Percentiles rank a stretch among this genome's conserved stretches.
Conservation (phyloP, 768 basidiomycete species). For the Podaxis carcinomalis region DNA sequence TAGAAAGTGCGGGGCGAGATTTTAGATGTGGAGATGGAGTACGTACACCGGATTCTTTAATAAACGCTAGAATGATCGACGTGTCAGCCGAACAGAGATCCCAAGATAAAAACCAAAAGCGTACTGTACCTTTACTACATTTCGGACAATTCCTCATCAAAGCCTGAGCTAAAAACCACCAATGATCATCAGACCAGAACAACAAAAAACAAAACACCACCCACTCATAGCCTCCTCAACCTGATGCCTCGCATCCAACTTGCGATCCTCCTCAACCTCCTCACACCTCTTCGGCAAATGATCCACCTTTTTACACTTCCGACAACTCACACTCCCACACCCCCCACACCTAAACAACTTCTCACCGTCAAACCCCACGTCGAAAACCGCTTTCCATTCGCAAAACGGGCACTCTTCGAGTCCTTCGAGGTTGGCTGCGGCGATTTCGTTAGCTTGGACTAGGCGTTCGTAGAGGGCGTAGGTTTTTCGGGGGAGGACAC, state of each 20-base stretch:
- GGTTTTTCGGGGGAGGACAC: conserved; percentile 64
- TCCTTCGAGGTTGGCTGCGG: conserved; percentile 70
- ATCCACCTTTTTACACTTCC: conserved; percentile 78
- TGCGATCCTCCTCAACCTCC: conserved; percentile 73
- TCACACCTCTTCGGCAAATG: conserved; percentile 80
- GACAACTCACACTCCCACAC: conserved; percentile 75
- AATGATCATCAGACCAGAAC: conserved; percentile 3
- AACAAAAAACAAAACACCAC: conserved; percentile 15
- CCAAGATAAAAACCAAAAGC: background rate
- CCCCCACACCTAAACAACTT: conserved; percentile 57
- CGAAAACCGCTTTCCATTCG: conserved; percentile 81
- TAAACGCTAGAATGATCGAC: conserved; percentile 48
- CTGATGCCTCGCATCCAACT: conserved; percentile 68
- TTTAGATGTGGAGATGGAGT: too few species aligned
- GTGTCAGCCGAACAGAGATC: background rate
- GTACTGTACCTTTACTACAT: conserved; percentile 64
- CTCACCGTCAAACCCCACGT: conserved; percentile 48
- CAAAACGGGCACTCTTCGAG: conserved; percentile 91
- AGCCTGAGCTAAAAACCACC: conserved; percentile 51
- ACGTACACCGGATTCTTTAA: conserved; percentile 71
- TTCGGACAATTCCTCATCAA: conserved; percentile 87
- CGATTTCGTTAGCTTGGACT: conserved; percentile 74
- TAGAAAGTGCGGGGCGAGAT: conserved; percentile 17
- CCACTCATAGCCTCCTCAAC: conserved; percentile 94
- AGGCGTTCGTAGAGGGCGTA: conserved; percentile 69